These are phyloP conservation scores for Sherardia arvensis DNA, from an alignment of 257 asterid species.

Conservation along the genomic window DNA sequence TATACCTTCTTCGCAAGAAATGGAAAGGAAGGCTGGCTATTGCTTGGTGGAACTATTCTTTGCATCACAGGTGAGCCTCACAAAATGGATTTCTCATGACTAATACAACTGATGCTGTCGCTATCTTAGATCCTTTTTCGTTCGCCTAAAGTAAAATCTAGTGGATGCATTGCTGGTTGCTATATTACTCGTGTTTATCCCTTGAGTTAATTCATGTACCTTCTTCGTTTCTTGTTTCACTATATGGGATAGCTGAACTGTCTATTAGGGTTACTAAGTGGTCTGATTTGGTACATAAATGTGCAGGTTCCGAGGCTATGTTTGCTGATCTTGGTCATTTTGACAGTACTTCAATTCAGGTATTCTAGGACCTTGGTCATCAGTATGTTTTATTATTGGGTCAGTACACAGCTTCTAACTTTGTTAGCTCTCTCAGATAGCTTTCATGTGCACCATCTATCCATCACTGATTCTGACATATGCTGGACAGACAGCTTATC, in stretches of 20 bases:
- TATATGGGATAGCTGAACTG: background rate
- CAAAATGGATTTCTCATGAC: background rate
- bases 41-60: conserved; percentile 30
- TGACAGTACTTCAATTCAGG: conserved; percentile 28
- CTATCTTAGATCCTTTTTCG: background rate
- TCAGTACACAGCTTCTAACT: background rate
- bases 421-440: conserved; percentile 14
- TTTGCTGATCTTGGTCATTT: conserved; percentile 38
- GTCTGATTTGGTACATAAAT: background rate
- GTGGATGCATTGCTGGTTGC: background rate
- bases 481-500: conserved; percentile 35
- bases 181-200: background rate
- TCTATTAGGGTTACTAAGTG: background rate
- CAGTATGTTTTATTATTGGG: background rate
- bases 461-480: conserved; percentile 28
- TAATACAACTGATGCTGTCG: background rate
- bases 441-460: conserved; percentile 25
- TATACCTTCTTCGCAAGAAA: conserved; percentile 23
- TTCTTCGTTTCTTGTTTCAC: background rate
- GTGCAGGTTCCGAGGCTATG: conserved; percentile 34
- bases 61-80: conserved; percentile 28
- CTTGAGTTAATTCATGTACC: background rate
- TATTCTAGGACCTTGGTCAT: conserved; percentile 22
- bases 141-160: background rate
- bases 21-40: conserved; percentile 34